These are phyloP conservation scores for Magnolia sinica DNA, from an alignment of 164 flowering plant species.

Conservation along the genomic window DNA sequence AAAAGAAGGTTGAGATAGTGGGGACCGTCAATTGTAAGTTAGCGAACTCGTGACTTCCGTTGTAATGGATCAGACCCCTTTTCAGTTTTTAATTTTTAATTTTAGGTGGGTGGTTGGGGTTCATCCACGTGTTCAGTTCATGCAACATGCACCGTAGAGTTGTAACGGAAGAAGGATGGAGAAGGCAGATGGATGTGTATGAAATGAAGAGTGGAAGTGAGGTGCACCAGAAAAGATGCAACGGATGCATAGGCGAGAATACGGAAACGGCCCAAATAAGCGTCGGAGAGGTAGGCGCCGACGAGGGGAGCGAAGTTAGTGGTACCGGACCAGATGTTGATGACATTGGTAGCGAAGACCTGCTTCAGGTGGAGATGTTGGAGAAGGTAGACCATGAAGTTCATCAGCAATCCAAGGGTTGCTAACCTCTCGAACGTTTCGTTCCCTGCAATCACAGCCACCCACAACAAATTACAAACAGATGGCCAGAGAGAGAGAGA, in stretches of 20 bases:
- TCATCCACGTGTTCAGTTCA: too few species aligned
- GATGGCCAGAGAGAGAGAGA: neutral
- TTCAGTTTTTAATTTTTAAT: too few species aligned
- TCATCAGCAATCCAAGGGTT: slow-evolving; percentile 47
- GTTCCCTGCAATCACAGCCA: slow-evolving; percentile 44
- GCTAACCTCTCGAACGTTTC: slow-evolving; percentile 89
- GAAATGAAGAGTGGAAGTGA: neutral
- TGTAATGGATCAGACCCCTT: too few species aligned
- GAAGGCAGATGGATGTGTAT: too few species aligned
- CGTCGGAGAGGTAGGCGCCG: slow-evolving; percentile 73
- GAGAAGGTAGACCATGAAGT: slow-evolving; percentile 60
- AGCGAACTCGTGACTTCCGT: too few species aligned
- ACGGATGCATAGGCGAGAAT: slow-evolving; percentile 53
- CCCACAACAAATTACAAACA: neutral
- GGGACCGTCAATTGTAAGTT: too few species aligned
- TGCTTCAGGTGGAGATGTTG: slow-evolving; percentile 52
- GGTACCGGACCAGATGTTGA: slow-evolving; percentile 58
- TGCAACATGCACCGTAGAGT: too few species aligned
- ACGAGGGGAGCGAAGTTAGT: slow-evolving; percentile 46
- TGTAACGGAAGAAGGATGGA: too few species aligned
- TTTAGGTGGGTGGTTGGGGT: too few species aligned
- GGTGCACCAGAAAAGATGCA: slow-evolving; percentile 48
- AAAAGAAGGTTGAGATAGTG: too few species aligned
- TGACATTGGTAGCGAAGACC: slow-evolving; percentile 42
- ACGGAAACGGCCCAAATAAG: slow-evolving; percentile 57